Evolutionary conservation across 1,139 yeast genomes (phyloP).

Genomic region (Taphrina sp.): DNA sequence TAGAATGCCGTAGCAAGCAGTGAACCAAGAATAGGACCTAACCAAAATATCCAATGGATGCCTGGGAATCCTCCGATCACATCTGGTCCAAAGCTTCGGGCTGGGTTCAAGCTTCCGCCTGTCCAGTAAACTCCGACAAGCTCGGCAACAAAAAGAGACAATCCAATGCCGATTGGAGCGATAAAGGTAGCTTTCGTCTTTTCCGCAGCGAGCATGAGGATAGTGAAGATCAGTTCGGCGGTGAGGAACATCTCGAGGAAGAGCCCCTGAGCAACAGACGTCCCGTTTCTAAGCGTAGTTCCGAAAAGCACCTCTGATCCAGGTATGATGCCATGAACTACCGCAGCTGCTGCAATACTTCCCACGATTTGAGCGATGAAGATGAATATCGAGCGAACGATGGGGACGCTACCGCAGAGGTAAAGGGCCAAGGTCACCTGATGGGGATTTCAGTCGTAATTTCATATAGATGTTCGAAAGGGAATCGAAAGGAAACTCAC

Average conservation of each 20-base stretch:
- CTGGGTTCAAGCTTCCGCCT: conserved; percentile 92
- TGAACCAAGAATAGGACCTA: conserved; percentile 73
- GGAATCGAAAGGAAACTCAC: too few species aligned
- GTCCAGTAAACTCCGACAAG: conserved; percentile 82
- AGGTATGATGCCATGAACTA: conserved; percentile 82
- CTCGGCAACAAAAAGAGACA: conserved; percentile 78
- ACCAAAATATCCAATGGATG: conserved; percentile 82
- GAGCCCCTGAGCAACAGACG: conserved; percentile 62
- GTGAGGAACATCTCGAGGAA: conserved; percentile 84
- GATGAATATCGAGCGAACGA: conserved; percentile 67
- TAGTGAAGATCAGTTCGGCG: conserved; percentile 57
- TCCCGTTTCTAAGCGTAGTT: conserved; percentile 69
- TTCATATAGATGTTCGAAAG: too few species aligned
- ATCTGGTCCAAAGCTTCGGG: conserved; percentile 83
- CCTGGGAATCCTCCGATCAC: conserved; percentile 69
- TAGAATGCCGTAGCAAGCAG: conserved; percentile 64
- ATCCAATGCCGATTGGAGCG: conserved; percentile 83
- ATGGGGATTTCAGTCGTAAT: too few species aligned
- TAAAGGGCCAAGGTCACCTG: conserved; percentile 69
- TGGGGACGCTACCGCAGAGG: conserved; percentile 69
- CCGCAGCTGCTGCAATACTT: conserved; percentile 92
- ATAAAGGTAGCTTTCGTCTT: conserved; percentile 61
- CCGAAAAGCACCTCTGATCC: conserved; percentile 47
- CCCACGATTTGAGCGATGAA: conserved; percentile 69
- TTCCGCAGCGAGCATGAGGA: conserved; percentile 62